phyloP scores from a whole-genome alignment of 2,329 filamentous ascomycete genomes.

The Fusarium bactridioides region DNA sequence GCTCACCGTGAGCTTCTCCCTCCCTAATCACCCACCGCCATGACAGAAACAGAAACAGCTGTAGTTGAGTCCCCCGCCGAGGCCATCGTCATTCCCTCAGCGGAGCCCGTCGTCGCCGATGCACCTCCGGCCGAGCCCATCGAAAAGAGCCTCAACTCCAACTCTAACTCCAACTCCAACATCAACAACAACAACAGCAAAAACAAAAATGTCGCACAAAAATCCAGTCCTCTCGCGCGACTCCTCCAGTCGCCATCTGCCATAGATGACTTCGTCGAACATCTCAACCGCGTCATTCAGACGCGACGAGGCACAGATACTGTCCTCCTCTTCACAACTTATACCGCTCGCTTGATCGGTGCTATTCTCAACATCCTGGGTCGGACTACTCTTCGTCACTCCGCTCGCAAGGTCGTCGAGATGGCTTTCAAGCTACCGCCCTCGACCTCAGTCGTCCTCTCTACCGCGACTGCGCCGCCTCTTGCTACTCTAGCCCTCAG shows the following conservation, averaged over 20 bases:
- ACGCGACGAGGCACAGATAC: slow-evolving; percentile 75
- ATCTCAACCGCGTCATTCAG: slow-evolving; percentile 69
- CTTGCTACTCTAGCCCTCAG: slow-evolving; percentile 56
- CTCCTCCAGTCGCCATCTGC: slow-evolving; percentile 32
- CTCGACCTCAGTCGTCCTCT: slow-evolving; percentile 57
- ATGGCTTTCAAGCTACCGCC: slow-evolving; percentile 60
- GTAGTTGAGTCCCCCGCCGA: slow-evolving; percentile 35
- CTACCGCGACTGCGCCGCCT: slow-evolving; percentile 48
- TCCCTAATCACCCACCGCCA: slow-evolving; percentile 26
- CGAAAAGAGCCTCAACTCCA: slow-evolving; percentile 16
- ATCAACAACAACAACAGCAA: background rate
- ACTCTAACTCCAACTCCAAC: background rate
- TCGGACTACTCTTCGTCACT: slow-evolving; percentile 64
- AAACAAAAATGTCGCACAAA: background rate
- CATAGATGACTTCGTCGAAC: slow-evolving; percentile 62
- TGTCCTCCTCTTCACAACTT: slow-evolving; percentile 73
- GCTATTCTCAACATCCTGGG: slow-evolving; percentile 61
- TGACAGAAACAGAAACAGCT: slow-evolving; percentile 40
- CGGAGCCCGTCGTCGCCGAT: slow-evolving; percentile 34
- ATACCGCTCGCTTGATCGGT: slow-evolving; percentile 66
- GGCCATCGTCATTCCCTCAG: slow-evolving; percentile 37
- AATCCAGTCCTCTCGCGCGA: slow-evolving; percentile 11
- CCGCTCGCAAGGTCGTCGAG: slow-evolving; percentile 61
- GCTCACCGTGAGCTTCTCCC: slow-evolving; percentile 29
- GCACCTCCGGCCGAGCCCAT: slow-evolving; percentile 20